Percentiles rank a stretch among this genome's conserved stretches.
phyloP scores from a whole-genome alignment of 495 filamentous ascomycete species.

The Pseudomonodictys pantanalensis region DNA sequence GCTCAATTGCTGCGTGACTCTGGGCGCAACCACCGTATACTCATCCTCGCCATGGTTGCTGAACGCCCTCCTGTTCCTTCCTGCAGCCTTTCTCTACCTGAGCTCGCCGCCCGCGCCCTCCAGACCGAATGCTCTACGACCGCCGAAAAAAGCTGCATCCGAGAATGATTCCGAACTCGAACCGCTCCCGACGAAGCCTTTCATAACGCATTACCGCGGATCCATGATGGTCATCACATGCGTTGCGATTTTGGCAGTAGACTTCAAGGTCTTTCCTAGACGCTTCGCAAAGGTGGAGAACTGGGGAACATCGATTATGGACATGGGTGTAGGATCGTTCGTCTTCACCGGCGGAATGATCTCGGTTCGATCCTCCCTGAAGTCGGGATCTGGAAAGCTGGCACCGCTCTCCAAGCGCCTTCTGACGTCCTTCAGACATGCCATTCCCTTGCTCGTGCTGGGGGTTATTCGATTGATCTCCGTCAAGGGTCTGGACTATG shows the following conservation, averaged over 20 bases:
- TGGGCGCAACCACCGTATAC: slow-evolving; percentile 86
- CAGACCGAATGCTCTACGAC: slow-evolving; percentile 49
- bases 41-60: slow-evolving; percentile 71
- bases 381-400: slow-evolving; percentile 52
- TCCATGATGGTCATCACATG: slow-evolving; percentile 93
- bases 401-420: slow-evolving; percentile 55
- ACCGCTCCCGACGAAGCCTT: slow-evolving; percentile 76
- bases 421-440: slow-evolving; percentile 65
- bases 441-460: slow-evolving; percentile 75
- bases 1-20: slow-evolving; percentile 74
- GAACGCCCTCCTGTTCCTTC: slow-evolving; percentile 68
- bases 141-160: slow-evolving; percentile 41
- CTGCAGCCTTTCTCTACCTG: slow-evolving; percentile 61
- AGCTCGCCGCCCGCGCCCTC: not conserved
- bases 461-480: slow-evolving; percentile 78
- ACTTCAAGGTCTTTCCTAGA: slow-evolving; percentile 88
- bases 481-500: slow-evolving; percentile 93
- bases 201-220: slow-evolving; percentile 85
- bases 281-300: slow-evolving; percentile 97
- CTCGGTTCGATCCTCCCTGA: slow-evolving; percentile 79
- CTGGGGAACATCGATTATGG: slow-evolving; percentile 98
- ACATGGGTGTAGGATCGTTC: slow-evolving; percentile 95
- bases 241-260: slow-evolving; percentile 91
- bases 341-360: slow-evolving; percentile 96
- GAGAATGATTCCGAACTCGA: slow-evolving; percentile 32